Conservation (phyloP, 805 yeast species). For the Candida golubevii region DNA sequence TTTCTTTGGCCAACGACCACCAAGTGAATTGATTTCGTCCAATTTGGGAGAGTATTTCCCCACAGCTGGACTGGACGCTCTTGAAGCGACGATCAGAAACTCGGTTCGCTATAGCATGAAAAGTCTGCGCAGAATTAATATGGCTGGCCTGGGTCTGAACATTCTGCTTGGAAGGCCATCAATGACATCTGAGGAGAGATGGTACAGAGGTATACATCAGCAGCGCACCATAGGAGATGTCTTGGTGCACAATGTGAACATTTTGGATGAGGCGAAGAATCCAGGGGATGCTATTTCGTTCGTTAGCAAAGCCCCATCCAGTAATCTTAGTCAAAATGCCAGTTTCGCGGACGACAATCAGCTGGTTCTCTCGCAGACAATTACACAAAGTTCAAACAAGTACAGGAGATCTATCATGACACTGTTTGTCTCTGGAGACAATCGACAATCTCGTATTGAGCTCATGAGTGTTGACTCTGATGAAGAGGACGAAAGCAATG, state of each 20-base stretch:
- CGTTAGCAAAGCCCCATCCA: slow-evolving; percentile 25
- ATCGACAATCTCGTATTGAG: slow-evolving; percentile 45
- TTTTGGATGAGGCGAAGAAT: slow-evolving; percentile 47
- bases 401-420: slow-evolving; percentile 16
- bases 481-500: slow-evolving; percentile 11
- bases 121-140: slow-evolving; percentile 39
- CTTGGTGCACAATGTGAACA: slow-evolving; percentile 49
- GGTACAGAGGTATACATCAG: slow-evolving; percentile 6
- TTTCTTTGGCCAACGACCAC: slow-evolving; percentile 87
- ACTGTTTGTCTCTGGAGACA: slow-evolving; percentile 18
- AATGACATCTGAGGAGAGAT: slow-evolving; percentile 12
- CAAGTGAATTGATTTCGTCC: slow-evolving; percentile 85
- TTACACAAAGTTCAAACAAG: slow-evolving; percentile 3
- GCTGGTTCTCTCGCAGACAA: slow-evolving; percentile 7
- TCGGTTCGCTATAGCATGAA: slow-evolving; percentile 77
- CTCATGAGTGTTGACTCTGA: slow-evolving; percentile 16
- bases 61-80: slow-evolving; percentile 61
- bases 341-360: slow-evolving; percentile 5
- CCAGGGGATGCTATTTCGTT: slow-evolving; percentile 24
- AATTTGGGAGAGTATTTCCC: slow-evolving; percentile 92
- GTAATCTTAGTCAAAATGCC: slow-evolving; percentile 4
- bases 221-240: slow-evolving; percentile 61
- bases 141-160: slow-evolving; percentile 13
- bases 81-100: slow-evolving; percentile 77
- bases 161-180: slow-evolving; percentile 20